A percentile compares a stretch with the other conserved stretches of the same genome.
phyloP scores from a whole-genome alignment of 257 asterid genomes.

The Nyctanthes arbortristis region DNA sequence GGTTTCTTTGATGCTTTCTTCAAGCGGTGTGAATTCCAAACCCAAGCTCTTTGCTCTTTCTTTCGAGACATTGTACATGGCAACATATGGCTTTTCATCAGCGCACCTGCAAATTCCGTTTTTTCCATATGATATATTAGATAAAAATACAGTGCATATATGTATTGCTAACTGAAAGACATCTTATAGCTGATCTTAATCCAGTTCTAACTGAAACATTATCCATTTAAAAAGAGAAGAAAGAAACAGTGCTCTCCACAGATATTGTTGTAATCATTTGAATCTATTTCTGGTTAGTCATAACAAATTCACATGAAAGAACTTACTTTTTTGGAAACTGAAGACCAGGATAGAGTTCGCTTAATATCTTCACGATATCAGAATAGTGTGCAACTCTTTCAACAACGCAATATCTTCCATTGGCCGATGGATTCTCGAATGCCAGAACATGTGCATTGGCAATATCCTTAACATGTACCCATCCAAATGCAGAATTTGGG shows the following conservation, averaged over 20 bases:
- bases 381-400: conserved; percentile 45
- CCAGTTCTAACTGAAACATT: not conserved
- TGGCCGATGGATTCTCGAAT: conserved; percentile 49
- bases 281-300: not conserved
- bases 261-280: too few relatives aligned
- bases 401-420: conserved; percentile 51
- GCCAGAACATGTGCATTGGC: conserved; percentile 55
- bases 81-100: conserved; percentile 42
- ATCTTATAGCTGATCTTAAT: too few relatives aligned
- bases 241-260: not conserved
- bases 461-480: conserved; percentile 57
- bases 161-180: too few relatives aligned
- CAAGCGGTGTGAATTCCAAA: conserved; percentile 37
- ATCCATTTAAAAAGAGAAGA: not conserved
- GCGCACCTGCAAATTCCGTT: conserved; percentile 34
- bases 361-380: conserved; percentile 41
- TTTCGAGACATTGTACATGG: conserved; percentile 45
- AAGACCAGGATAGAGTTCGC: conserved; percentile 38
- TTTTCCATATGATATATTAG: not conserved
- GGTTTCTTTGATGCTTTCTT: conserved; percentile 49
- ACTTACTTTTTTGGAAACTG: conserved; percentile 55
- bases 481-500: conserved; percentile 42
- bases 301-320: not conserved
- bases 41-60: conserved; percentile 40
- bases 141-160: too few relatives aligned